Percentiles rank a stretch among this genome's conserved stretches.
Evolutionary conservation across 2,329 filamentous ascomycete genomes (phyloP).

Genomic region (Clonostachys solani): DNA sequence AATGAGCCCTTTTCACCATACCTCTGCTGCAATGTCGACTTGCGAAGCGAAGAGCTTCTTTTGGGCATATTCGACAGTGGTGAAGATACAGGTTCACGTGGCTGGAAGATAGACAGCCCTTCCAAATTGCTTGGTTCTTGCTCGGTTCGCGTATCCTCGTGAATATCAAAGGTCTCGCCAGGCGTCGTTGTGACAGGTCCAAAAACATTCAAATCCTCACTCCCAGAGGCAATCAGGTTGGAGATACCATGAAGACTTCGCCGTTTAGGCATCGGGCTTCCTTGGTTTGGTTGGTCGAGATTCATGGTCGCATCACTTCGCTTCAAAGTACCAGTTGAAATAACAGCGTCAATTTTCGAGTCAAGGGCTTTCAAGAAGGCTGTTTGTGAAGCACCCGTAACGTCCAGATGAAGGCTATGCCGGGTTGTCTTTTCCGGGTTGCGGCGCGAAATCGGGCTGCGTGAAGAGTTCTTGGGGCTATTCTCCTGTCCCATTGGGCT

Average conservation of each 20-base stretch:
- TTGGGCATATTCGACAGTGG: slow-evolving; percentile 54
- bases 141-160: slow-evolving; percentile 42
- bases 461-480: slow-evolving; percentile 18
- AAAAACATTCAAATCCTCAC: slow-evolving; percentile 70
- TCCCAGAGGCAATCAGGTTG: slow-evolving; percentile 39
- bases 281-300: slow-evolving; percentile 70
- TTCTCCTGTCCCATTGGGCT: slow-evolving; percentile 34
- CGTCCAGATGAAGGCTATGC: slow-evolving; percentile 54
- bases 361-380: slow-evolving; percentile 48
- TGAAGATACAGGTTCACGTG: slow-evolving; percentile 35
- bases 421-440: slow-evolving; percentile 36
- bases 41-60: slow-evolving; percentile 73
- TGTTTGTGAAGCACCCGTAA: slow-evolving; percentile 47
- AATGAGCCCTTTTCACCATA: slow-evolving; percentile 64
- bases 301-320: slow-evolving; percentile 89
- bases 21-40: slow-evolving; percentile 84
- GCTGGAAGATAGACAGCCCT: slow-evolving; percentile 4
- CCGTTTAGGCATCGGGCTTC: slow-evolving; percentile 86
- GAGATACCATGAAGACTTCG: slow-evolving; percentile 78
- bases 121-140: slow-evolving; percentile 44
- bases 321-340: slow-evolving; percentile 75
- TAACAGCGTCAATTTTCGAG: slow-evolving; percentile 23
- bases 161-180: slow-evolving; percentile 42
- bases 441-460: background rate
- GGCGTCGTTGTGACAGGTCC: slow-evolving; percentile 42